Evolutionary conservation across 2,329 filamentous ascomycete genomes (phyloP), one percentile per base, ranked within the genome.

Genomic region (Rhynchosporium agropyri): DNA sequence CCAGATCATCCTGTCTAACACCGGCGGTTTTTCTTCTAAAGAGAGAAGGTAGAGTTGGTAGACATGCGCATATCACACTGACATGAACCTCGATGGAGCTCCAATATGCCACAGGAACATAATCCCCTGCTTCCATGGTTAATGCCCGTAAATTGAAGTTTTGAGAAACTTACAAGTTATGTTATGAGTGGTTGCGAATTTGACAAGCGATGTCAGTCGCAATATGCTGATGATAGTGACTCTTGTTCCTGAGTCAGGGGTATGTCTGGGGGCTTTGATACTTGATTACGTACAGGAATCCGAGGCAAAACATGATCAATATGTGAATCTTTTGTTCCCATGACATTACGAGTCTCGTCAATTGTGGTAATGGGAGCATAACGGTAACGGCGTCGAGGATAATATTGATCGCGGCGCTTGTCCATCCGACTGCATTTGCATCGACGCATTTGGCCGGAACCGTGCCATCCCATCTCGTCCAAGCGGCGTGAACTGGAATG

Each of bases 351-450:
- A 84, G 74, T 0, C 72, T 65, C 46, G 71, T 71, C 3, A 84
- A 69, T 57, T 81, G 76, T 43, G 75, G 77, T 10, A 84, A 65
- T 0, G 83, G 83, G 4, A 86, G 74, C 0, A 74, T 76, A 33
- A 86, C 74, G 67, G 85, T 80, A 76, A 79, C 79, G 0, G 82
- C 15, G 63, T 86, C 83, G 20, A 83, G 73, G 0, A 73, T 72
- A 50, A 86, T 84, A 63, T 80, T 82, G 56, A 83, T 78, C 26
- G 71, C 77, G 0, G 83, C 83, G 36, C 82, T 80, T 42, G 79
- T 76, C 79, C 81, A 85, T 0, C 75, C 78, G 4, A 84, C 74
- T 2, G 74, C 73, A 63, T 82, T 84, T 65, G 80, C 74, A 65
- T 83, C 76, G 31, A 81, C 71, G 66, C 84, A 87, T 1, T 63